Evolutionary conservation across 371 early-diverging fungal species (phyloP).

Genomic region (Mortierella sp.): DNA sequence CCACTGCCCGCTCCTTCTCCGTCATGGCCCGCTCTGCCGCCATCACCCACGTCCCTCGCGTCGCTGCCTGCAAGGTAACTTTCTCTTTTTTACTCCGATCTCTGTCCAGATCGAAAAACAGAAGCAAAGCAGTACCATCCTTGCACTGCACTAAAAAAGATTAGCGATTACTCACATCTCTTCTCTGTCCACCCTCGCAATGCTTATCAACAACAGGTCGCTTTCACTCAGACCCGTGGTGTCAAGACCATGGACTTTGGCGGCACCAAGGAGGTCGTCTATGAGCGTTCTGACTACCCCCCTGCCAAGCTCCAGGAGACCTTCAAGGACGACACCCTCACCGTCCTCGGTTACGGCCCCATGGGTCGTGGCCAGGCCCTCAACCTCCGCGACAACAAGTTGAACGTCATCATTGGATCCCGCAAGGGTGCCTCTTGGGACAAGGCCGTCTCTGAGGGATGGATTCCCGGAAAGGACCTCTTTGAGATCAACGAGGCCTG

Average conservation of each 20-base stretch:
- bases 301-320: slow-evolving; percentile 90
- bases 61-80: slow-evolving; percentile 53
- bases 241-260: slow-evolving; percentile 96
- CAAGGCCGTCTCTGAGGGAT: slow-evolving; percentile 95
- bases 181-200: not conserved
- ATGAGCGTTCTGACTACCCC: slow-evolving; percentile 96
- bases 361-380: slow-evolving; percentile 97
- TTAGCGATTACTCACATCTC: slow-evolving; percentile 15
- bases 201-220: slow-evolving; percentile 21
- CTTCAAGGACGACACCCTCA: slow-evolving; percentile 95
- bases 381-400: slow-evolving; percentile 96
- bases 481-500: slow-evolving; percentile 95
- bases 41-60: slow-evolving; percentile 51
- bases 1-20: slow-evolving; percentile 57
- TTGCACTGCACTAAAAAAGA: slow-evolving; percentile 13
- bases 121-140: not conserved
- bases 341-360: slow-evolving; percentile 97
- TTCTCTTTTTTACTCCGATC: not conserved
- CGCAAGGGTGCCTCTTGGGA: slow-evolving; percentile 95
- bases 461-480: slow-evolving; percentile 96
- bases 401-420: slow-evolving; percentile 96
- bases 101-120: not conserved
- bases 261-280: slow-evolving; percentile 92
- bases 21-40: slow-evolving; percentile 53
- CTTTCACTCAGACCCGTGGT: slow-evolving; percentile 77